Evolutionary conservation across 208 protist species (phyloP).

Genomic region (Phytomonas sp.): DNA sequence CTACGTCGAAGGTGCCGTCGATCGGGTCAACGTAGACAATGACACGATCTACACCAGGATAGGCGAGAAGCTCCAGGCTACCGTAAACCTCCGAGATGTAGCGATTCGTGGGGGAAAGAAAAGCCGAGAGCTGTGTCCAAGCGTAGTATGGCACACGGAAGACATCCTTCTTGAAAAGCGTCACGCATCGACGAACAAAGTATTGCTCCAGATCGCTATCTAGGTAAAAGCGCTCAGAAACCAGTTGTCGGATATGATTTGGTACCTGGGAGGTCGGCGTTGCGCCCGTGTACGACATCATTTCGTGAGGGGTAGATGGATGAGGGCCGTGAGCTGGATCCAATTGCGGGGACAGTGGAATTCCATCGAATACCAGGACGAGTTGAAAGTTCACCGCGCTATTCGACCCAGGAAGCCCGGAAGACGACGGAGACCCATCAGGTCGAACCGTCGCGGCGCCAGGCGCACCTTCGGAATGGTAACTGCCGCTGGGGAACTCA

Average conservation of each 20-base stretch:
- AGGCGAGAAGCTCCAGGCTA: conserved; percentile 74
- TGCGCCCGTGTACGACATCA: neutral
- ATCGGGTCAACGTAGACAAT: conserved; percentile 69
- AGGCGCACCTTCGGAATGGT: neutral
- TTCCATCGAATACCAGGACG: neutral
- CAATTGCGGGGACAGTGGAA: neutral
- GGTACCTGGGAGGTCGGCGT: conserved; percentile 14
- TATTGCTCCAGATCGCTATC: conserved; percentile 71
- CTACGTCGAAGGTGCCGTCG: conserved; percentile 52
- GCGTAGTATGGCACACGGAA: conserved; percentile 75
- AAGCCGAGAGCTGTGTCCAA: conserved; percentile 80
- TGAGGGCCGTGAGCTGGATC: neutral
- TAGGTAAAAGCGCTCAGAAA: conserved; percentile 50
- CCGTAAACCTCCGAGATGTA: conserved; percentile 67
- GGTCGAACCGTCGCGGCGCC: too few species aligned
- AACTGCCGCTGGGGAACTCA: neutral
- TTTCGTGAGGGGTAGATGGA: neutral
- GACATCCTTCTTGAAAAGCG: conserved; percentile 39
- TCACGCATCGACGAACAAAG: conserved; percentile 32
- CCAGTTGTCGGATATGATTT: conserved; percentile 28
- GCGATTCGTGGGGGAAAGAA: conserved; percentile 34
- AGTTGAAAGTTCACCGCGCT: neutral
- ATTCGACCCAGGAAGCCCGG: neutral
- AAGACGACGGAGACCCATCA: neutral
- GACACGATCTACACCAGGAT: conserved; percentile 73